Evolutionary conservation across 2,329 filamentous ascomycete species (phyloP), one percentile per base, ranked within the genome.

Genomic region (Neonectria neomacrospora): DNA sequence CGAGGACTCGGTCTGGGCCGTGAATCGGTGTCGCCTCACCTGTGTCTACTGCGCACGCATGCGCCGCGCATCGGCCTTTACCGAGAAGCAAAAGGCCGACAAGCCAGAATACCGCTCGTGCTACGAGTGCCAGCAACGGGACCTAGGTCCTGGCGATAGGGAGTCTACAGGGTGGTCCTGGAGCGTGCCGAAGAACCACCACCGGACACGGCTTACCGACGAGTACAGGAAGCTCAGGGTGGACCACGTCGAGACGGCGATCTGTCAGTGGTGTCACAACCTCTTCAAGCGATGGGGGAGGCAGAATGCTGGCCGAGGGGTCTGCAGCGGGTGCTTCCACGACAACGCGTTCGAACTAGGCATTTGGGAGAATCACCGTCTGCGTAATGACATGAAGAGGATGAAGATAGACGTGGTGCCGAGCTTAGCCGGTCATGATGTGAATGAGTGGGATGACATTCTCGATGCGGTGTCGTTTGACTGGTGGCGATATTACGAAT

Each of bases 31-130:
- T 11, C 48, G 62, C 3, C 32, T 64, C 23, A 50, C 58, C 10
- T 64, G 62, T n/a, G 58, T 50, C 12, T 64, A 44, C 26, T 64
- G 62, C 28, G 62, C 62, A 14, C 62, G 62, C 32, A 61, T 64
- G 62, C 62, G 62, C 20, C 54, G 28, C 14, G 58, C 58, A 12
- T 53, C 47, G 12, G 41, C 41, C 26, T 64, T 64, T 20, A 61
- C 53, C 34, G 62, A 64, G 3, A 54, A 22, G n/a, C 54, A 61
- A 54, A 64, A 64, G 48, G 26, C 50, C 6, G 7, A 12, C 1
- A 39, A 6, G 9, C 26, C 42, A 1, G 44, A 51, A 6, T 54
- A 20, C 10, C 58, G 58, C n/a, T n/a, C 52, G 11, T 64, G 58
- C 42, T 23, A 54, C 20, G 58, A 61, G 2, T 64, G 58, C 20